phyloP scores from a whole-genome alignment of 805 yeast species.

The Saccharomycopsis lassenensis region DNA sequence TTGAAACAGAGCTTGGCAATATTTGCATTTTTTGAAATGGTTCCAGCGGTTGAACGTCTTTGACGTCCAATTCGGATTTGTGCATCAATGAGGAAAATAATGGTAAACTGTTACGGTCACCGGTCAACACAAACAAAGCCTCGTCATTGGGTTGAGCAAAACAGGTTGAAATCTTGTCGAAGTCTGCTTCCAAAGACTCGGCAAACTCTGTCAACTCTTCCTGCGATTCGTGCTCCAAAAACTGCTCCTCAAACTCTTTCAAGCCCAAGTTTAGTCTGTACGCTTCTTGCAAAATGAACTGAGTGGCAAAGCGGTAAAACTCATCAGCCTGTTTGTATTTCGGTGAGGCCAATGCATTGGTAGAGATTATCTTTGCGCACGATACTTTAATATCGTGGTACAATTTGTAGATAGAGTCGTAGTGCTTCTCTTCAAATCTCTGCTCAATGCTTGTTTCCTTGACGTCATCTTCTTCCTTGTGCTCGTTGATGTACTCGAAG shows the following conservation, averaged over 20 bases:
- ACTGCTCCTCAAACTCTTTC: conserved; percentile 14
- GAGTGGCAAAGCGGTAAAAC: conserved; percentile 52
- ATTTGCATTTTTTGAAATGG: conserved; percentile 59
- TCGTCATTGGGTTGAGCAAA: conserved; percentile 50
- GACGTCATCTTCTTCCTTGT: no score
- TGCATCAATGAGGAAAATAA: conserved; percentile 65
- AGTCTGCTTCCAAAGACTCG: conserved; percentile 42
- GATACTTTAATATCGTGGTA: conserved; percentile 61
- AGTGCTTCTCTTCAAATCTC: conserved; percentile 30
- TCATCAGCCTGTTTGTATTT: conserved; percentile 45
- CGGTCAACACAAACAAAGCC: conserved; percentile 45
- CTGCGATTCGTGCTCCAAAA: neutral
- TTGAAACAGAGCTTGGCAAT: conserved; percentile 37
- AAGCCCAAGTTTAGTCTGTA: conserved; percentile 31
- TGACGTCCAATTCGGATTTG: conserved; percentile 65
- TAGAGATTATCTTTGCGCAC: conserved; percentile 35
- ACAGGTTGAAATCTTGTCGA: conserved; percentile 43
- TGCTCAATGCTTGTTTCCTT: no score
- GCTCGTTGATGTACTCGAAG: conserved; percentile 25
- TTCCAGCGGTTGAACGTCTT: conserved; percentile 57
- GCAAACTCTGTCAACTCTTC: conserved; percentile 24
- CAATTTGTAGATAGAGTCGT: conserved; percentile 40
- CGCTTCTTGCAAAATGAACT: conserved; percentile 52
- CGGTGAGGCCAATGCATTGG: conserved; percentile 37
- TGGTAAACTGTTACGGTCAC: conserved; percentile 49